These are phyloP conservation scores for Ilex paraguariensis DNA, from an alignment of 305 asterid genomes.

Conservation along the genomic window DNA sequence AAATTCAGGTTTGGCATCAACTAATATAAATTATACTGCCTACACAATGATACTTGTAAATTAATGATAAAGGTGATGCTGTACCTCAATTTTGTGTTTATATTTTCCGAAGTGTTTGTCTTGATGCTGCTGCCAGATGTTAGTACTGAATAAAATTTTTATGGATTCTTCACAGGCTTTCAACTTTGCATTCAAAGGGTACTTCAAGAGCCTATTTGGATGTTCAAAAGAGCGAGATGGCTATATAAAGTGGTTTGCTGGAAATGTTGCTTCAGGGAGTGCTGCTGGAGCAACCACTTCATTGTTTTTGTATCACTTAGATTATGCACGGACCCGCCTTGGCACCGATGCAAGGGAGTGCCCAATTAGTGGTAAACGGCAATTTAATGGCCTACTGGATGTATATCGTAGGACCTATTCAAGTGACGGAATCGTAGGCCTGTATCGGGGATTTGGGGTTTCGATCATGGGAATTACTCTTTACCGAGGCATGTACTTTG, in stretches of 20 bases:
- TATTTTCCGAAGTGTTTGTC: no score
- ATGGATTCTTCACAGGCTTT: slow-evolving; percentile 51
- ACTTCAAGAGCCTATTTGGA: slow-evolving; percentile 65
- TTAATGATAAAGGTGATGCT: no score
- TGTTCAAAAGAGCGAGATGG: slow-evolving; percentile 85
- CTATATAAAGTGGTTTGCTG: slow-evolving; percentile 83
- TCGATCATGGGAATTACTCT: slow-evolving; percentile 77
- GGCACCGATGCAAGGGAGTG: slow-evolving; percentile 58
- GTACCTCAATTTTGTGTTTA: no score
- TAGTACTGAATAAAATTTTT: no score
- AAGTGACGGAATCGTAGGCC: slow-evolving; percentile 77
- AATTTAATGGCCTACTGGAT: slow-evolving; percentile 69
- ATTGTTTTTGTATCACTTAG: slow-evolving; percentile 80
- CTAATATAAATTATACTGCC: no score
- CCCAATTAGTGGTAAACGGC: slow-evolving; percentile 46
- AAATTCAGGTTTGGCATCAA: no score
- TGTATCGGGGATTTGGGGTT: slow-evolving; percentile 84
- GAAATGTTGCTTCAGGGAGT: slow-evolving; percentile 96
- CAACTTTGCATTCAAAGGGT: slow-evolving; percentile 92
- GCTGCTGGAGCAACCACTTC: slow-evolving; percentile 99
- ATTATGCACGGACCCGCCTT: slow-evolving; percentile 88
- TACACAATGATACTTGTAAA: no score
- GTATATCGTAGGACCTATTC: slow-evolving; percentile 74
- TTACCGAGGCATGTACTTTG: slow-evolving; percentile 91
- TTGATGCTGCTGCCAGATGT: no score